Evolutionary conservation across 169 alveolate genomes (phyloP).

Genomic region (Plasmodium adleri): DNA sequence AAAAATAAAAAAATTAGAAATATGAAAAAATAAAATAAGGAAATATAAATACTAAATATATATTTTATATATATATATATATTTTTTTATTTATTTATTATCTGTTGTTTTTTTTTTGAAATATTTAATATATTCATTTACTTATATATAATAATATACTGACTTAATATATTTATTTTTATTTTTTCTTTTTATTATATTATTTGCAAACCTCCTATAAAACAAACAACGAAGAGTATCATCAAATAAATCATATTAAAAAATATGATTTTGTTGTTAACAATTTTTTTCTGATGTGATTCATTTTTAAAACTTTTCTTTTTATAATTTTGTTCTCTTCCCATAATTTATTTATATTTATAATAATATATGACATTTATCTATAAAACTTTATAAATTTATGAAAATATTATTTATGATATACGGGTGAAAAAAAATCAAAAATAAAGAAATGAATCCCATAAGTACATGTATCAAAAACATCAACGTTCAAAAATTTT

Average conservation of each 20-base stretch:
- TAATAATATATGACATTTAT: too few species aligned
- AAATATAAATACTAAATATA: not conserved
- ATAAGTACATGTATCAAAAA: too few species aligned
- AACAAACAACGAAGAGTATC: slow-evolving; percentile 46
- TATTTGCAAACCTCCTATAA: slow-evolving; percentile 45
- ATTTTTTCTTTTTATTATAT: not conserved
- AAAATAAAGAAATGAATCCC: too few species aligned
- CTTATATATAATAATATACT: not conserved
- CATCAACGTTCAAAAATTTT: too few species aligned
- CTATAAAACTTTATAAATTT: too few species aligned
- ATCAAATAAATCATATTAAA: slow-evolving; percentile 56
- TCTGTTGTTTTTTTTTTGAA: too few species aligned
- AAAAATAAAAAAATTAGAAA: not conserved
- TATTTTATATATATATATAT: not conserved
- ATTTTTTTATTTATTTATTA: not conserved
- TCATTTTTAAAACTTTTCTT: slow-evolving; percentile 39
- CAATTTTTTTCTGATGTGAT: slow-evolving; percentile 17
- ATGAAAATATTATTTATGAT: too few species aligned
- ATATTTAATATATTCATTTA: not conserved
- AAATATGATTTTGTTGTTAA: slow-evolving; percentile 38
- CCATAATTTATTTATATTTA: slow-evolving; percentile 26
- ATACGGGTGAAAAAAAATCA: too few species aligned
- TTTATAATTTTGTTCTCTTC: slow-evolving; percentile 31
- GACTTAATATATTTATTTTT: not conserved
- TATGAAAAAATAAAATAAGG: not conserved